Conservation (phyloP, 352 stramenopile species). For the Phytophthora chlamydospora region DNA sequence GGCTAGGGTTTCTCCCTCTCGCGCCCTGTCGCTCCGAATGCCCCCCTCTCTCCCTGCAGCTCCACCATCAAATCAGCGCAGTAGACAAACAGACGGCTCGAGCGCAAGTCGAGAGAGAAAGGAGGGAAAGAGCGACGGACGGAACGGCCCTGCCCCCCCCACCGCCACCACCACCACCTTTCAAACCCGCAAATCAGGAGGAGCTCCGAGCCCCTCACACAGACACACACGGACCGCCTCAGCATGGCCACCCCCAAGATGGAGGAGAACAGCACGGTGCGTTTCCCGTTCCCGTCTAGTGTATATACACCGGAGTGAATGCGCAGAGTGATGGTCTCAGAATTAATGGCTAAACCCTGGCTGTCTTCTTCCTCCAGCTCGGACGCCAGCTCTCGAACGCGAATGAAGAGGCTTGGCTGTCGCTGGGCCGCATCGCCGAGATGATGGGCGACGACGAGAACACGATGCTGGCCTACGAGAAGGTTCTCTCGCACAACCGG, state of each 20-base stretch:
- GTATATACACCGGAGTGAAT: conserved; percentile 15
- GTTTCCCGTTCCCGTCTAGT: background rate
- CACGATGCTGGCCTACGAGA: conserved; percentile 89
- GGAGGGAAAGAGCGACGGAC: conserved; percentile 6
- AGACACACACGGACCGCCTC: conserved; percentile 2
- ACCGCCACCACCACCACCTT: background rate
- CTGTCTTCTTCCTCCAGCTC: conserved; percentile 39
- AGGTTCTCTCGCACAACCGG: conserved; percentile 88
- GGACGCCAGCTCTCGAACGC: conserved; percentile 72
- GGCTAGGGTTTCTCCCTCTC: conserved; percentile 30
- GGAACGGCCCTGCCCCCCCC: too few relatives aligned
- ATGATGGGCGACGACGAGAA: conserved; percentile 92
- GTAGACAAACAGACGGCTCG: conserved; percentile 52
- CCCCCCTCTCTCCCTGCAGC: conserved; percentile 30
- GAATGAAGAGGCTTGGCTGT: conserved; percentile 87
- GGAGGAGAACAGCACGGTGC: conserved; percentile 78
- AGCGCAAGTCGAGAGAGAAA: conserved; percentile 30
- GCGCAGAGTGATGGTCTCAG: background rate
- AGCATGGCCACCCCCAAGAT: conserved; percentile 79
- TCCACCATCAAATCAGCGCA: conserved; percentile 43
- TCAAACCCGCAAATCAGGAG: conserved; percentile 18
- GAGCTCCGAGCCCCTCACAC: background rate
- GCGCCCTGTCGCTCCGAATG: conserved; percentile 33
- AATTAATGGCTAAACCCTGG: conserved; percentile 5
- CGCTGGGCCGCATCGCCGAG: conserved; percentile 84